Base-by-base conservation (phyloP, 192 early-diverging fungal species). In the Globomyces pollinis-pini region DNA sequence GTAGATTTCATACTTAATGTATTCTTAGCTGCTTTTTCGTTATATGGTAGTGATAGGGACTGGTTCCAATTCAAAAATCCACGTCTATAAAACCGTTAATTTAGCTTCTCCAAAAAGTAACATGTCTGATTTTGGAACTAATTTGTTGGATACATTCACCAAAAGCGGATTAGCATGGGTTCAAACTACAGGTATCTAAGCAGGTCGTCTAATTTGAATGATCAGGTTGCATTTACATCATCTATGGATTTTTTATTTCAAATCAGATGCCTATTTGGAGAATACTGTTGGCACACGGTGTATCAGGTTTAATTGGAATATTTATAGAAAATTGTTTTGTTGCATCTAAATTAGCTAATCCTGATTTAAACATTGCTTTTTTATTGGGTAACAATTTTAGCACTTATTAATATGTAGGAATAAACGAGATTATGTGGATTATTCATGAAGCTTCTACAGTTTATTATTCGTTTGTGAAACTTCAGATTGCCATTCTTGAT, bases 361-460 rank as follows among this genome's bases (percentile, higher is more conserved):
- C n/a, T n/a, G n/a, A n/a, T n/a, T n/a, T n/a, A n/a, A n/a, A n/a
- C n/a, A n/a, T n/a, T n/a, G n/a, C n/a, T n/a, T n/a, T n/a, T n/a
- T n/a, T n/a, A n/a, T n/a, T n/a, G n/a, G n/a, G n/a, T n/a, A 35
- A 59, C 33, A 66, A 66, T 34, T n/a, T n/a, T n/a, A n/a, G n/a
- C n/a, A n/a, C n/a, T n/a, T 15, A 66, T 66, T 36, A 8, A 8
- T 11, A 6, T 15, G 38, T 57, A 21, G 55, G 55, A 57, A 31
- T 65, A 16, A 67, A 67, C 16, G 65, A 67, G 34, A 30, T 67
- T n/a, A 66, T 60, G 41, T 67, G 65, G 65, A 67, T 67, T 13
- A 38, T 60, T 3, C 52, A 65, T 38, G 65, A 67, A 35, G 26
- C 62, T 23, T 47, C 41, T 1, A 24, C 54, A 65, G 64, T 65